Base-by-base conservation (phyloP, 2,329 filamentous ascomycete genomes). In the Lecanicillium sp. region DNA sequence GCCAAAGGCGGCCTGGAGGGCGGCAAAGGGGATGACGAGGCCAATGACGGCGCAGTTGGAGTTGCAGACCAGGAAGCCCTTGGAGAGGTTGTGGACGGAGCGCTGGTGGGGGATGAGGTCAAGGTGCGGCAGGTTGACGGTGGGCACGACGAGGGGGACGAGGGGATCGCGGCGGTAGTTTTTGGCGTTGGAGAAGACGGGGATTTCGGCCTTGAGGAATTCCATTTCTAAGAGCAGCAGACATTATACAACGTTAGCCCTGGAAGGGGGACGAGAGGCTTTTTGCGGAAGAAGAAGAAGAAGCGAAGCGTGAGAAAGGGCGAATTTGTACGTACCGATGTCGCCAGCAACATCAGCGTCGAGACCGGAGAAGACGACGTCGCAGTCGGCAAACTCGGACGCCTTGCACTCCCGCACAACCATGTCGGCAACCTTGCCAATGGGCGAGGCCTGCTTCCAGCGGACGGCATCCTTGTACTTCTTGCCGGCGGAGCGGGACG, bases 41-140 rank as follows among this genome's bases (percentile, higher is more conserved):
- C 90, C 90, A 53, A 97, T 95, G 55, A 96, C 90, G 41, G 90
- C 90, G 66, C 92, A 98, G 69, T 97, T 97, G 48, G 87, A 94
- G 70, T 97, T 97, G 75, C 90, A 97, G 44, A 96, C 87, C 28
- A 97, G 68, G 68, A 97, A 95, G 17, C 92, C 92, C 64, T 85
- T 88, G 46, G 83, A 69, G 32, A 95, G 71, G 19, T 69, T 68
- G 60, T 84, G 77, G 31, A 84, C 72, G 56, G 78, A 72, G 46
- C 86, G 77, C 68, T 97, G 90, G 63, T 94, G 81, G n/a, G 84
- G 82, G 57, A 97, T 90, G 45, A 96, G 74, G 56, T 84, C 77
- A 53, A 96, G 76, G 64, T 97, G 90, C 31, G 77, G 65, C 11
- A 94, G 79, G 69, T 97, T 97, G 61, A 97, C 89, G 15, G 88